Base-by-base conservation (phyloP, 306 rosid species). In the Morella rubra region DNA sequence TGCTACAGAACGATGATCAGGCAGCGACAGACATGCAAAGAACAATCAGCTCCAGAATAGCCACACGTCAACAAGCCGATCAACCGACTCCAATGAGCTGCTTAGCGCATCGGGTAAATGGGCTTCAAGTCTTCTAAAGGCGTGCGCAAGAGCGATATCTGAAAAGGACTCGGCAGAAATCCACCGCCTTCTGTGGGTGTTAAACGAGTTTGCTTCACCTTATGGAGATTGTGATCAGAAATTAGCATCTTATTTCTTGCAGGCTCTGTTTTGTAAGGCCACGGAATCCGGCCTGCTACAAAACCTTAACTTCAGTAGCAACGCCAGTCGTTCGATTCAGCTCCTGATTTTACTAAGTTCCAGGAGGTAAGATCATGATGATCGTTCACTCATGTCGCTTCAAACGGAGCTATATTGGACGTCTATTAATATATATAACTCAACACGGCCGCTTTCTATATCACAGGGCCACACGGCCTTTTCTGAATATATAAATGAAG, bases 351-450 rank as follows among this genome's bases (percentile, higher is more conserved):
- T n/a, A n/a, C n/a, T n/a, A 91, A 90, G 77, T 93, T 93, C 32
- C 98, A 93, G 41, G 98, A 93, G 83, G 91, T 86, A 1, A 91
- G 93, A 55, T 97, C 97, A 0, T 93, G 97, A 93, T 89, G 3
- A 93, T n/a, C 96, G 6, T 93, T 93, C 13, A 97, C 97, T 10
- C 98, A 93, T 16, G 98, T 93, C 0, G 98, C 97, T 5, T 87
- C 96, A 3, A 93, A 93, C 66, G 98, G 96, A 1, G 93, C 93
- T 0, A 90, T 91, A 20, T 60, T 93, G 47, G 98, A 93, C 87
- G 61, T 78, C 60, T 42, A 85, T 58, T 73, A 74, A 60, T 69
- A 55, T 49, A 60, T 62, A 54, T 15, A 32, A 32, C 37, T 32
- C 37, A 32, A 32, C 37, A 32, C 37, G 37, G 37, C 37, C 9